These are phyloP conservation scores for Rubia yunnanensis DNA, from an alignment of 257 asterid genomes.

Conservation along the genomic window DNA sequence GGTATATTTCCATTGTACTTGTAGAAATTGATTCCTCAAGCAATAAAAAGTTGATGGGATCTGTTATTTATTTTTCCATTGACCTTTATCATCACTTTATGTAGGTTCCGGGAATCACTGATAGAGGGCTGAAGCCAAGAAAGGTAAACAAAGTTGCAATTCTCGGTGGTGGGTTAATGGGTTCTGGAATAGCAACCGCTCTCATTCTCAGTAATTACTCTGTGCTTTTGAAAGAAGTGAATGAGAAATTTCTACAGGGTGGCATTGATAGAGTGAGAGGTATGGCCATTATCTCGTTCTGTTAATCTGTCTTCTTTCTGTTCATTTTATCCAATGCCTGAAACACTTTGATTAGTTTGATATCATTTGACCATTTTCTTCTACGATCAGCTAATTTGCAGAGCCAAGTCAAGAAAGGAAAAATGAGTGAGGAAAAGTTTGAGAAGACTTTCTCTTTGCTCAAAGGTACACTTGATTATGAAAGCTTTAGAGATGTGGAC, in stretches of 20 bases:
- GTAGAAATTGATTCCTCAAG: neutral
- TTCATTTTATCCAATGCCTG: neutral
- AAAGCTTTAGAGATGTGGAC: conserved; percentile 82
- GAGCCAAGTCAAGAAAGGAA: conserved; percentile 77
- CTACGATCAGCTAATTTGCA: conserved; percentile 59
- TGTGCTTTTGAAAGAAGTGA: conserved; percentile 86
- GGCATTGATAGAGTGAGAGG: conserved; percentile 85
- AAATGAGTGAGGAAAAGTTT: conserved; percentile 63
- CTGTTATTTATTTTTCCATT: neutral
- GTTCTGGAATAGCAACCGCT: conserved; percentile 93
- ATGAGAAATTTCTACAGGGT: conserved; percentile 68
- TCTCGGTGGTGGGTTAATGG: conserved; percentile 98
- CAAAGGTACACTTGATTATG: conserved; percentile 81
- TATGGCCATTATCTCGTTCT: conserved; percentile 20
- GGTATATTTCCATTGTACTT: neutral
- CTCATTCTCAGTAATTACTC: conserved; percentile 57
- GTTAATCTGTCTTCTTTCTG: neutral
- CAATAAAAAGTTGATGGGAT: neutral
- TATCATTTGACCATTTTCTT: conserved; percentile 1
- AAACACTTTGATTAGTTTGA: conserved; percentile 1
- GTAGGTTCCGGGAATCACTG: conserved; percentile 89
- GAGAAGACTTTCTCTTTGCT: conserved; percentile 65
- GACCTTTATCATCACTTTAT: conserved; percentile 3
- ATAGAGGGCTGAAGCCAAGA: conserved; percentile 75
- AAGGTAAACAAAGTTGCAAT: conserved; percentile 67